These are phyloP conservation scores for Ceratocystis colombiana DNA, from an alignment of 2,329 filamentous ascomycete genomes.

Conservation along the genomic window DNA sequence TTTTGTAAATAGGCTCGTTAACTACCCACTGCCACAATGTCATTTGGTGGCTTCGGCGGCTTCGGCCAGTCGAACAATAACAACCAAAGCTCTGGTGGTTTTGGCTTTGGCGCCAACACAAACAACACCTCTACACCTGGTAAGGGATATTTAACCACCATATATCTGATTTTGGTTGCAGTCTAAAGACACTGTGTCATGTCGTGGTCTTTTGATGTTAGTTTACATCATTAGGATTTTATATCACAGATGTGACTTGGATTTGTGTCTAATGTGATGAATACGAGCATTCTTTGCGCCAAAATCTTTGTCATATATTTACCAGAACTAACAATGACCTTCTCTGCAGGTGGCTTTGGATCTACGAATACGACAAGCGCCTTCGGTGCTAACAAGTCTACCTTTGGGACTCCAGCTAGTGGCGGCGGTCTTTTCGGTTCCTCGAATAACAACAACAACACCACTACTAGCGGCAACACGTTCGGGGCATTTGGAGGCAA, in stretches of 20 bases:
- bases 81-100: conserved; percentile 32
- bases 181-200: neutral
- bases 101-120: conserved; percentile 35
- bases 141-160: neutral
- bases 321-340: neutral
- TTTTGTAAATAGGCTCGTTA: neutral
- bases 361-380: conserved; percentile 31
- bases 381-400: conserved; percentile 40
- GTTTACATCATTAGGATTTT: too few relatives aligned
- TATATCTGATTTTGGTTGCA: neutral
- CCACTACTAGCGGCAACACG: conserved; percentile 30
- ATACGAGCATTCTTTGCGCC: too few relatives aligned
- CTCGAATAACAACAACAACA: conserved; percentile 29
- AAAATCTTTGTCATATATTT: conserved; percentile 10
- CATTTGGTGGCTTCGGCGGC: conserved; percentile 45
- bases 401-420: conserved; percentile 40
- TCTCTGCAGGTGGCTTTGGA: conserved; percentile 26
- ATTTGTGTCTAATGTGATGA: too few relatives aligned
- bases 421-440: conserved; percentile 33
- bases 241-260: too few relatives aligned
- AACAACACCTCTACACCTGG: conserved; percentile 32
- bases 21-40: conserved; percentile 36
- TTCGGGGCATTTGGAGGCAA: conserved; percentile 35
- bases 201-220: neutral
- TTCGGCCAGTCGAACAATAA: conserved; percentile 42